A percentile compares a stretch with the other conserved stretches of the same genome.
Evolutionary conservation across 768 basidiomycete genomes (phyloP).

Genomic region (Russula ochroleuca): DNA sequence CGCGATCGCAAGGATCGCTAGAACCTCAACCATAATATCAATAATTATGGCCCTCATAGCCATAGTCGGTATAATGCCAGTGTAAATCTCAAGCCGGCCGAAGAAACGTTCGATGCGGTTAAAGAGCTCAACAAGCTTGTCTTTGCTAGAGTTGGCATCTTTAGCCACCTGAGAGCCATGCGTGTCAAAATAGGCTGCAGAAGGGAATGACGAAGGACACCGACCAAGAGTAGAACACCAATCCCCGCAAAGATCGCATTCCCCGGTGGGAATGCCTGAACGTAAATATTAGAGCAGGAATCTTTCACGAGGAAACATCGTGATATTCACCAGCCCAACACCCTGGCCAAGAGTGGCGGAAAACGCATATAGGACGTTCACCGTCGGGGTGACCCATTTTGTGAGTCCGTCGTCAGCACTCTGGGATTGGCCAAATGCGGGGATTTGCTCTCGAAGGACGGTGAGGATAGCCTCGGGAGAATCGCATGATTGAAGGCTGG

Average conservation of each 20-base stretch:
- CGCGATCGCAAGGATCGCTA: neutral
- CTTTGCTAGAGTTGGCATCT: neutral
- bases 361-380: neutral
- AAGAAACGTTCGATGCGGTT: too few species aligned
- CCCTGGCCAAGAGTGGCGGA: neutral
- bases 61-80: too few species aligned
- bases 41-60: too few species aligned
- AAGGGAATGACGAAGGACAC: neutral
- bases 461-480: neutral
- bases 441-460: neutral
- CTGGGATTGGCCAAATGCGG: neutral
- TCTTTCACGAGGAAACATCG: neutral
- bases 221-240: neutral
- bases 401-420: neutral
- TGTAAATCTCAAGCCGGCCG: neutral
- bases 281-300: neutral
- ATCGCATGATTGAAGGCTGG: neutral
- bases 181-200: fast-evolving
- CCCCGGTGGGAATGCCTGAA: neutral
- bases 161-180: neutral
- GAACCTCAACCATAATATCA: neutral
- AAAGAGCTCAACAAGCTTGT: too few species aligned
- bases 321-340: neutral
- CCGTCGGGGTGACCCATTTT: neutral
- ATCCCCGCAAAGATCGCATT: neutral